Evolutionary conservation across 2,329 filamentous ascomycete genomes (phyloP).

Genomic region (Trichoderma asperellum): DNA sequence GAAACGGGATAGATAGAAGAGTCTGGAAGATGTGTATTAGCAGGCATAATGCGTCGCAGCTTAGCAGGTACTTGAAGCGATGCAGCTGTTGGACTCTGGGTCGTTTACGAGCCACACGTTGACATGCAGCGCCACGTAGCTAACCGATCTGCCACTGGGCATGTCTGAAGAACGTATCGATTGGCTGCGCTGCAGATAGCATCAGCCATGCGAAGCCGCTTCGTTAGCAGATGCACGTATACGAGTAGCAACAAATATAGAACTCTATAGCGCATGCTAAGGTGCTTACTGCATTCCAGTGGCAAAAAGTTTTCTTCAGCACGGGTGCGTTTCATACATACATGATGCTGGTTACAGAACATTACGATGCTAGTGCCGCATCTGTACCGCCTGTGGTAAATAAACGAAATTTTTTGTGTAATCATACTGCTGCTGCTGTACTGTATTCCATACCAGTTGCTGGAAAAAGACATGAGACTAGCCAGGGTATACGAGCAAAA

Average conservation of each 20-base stretch:
- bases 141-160: background rate
- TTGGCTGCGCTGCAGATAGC: constrained; percentile 2
- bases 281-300: constrained; percentile 13
- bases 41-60: background rate
- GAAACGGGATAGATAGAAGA: too few species aligned
- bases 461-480: background rate
- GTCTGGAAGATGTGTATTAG: constrained; percentile 6
- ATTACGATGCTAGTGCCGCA: background rate
- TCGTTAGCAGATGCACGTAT: constrained; percentile 6
- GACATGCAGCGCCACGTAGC: constrained; percentile 26
- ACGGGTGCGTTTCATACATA: background rate
- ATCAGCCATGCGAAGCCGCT: constrained; percentile 2
- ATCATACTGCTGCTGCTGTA: background rate
- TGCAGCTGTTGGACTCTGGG: background rate
- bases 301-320: background rate
- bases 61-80: background rate
- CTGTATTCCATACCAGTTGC: background rate
- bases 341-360: background rate
- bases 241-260: background rate
- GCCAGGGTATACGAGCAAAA: background rate
- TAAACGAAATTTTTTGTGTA: background rate
- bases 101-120: constrained; percentile 19
- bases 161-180: constrained; percentile 18
- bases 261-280: constrained; percentile 6
- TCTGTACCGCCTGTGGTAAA: background rate